Percentiles rank a stretch among this genome's conserved stretches.
These are phyloP conservation scores for Prunus armeniaca DNA, from an alignment of 306 rosid genomes.

Conservation along the genomic window DNA sequence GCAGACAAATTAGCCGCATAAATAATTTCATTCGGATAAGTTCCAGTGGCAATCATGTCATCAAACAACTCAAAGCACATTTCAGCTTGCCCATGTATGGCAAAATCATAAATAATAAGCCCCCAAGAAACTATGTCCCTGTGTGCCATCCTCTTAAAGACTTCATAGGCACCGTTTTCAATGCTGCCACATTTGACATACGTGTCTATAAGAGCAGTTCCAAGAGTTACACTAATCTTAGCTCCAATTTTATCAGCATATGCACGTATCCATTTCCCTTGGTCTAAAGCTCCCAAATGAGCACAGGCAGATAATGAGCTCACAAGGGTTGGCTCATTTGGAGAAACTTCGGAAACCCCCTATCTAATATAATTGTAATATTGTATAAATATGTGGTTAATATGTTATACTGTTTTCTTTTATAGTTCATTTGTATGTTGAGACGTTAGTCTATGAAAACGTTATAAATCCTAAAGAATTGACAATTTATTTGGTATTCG, in stretches of 20 bases:
- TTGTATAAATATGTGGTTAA: no score
- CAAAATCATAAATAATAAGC: conserved; percentile 41
- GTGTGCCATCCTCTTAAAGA: conserved; percentile 28
- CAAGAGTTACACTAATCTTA: conserved; percentile 16
- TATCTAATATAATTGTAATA: no score
- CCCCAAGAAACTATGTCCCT: conserved; percentile 49
- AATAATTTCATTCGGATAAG: no score
- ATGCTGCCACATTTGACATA: conserved; percentile 54
- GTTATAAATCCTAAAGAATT: no score
- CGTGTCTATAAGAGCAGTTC: conserved; percentile 48
- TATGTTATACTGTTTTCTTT: no score
- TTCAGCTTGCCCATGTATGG: conserved; percentile 31
- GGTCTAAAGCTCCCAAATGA: conserved; percentile 41
- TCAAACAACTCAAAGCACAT: conserved; percentile 35
- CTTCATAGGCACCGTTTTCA: conserved; percentile 17
- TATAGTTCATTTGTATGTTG: no score
- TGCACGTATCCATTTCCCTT: conserved; percentile 41
- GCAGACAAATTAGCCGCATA: no score
- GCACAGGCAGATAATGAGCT: conserved; percentile 48
- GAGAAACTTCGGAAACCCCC: conserved; percentile 9
- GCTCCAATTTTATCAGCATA: conserved; percentile 18
- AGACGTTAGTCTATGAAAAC: no score
- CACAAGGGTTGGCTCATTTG: conserved; percentile 46
- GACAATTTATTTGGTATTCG: no score
- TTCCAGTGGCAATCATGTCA: no score